Percentiles rank a stretch among this genome's conserved stretches.
Conservation (phyloP, 192 early-diverging fungal species). For the Coemansia sp. region DNA sequence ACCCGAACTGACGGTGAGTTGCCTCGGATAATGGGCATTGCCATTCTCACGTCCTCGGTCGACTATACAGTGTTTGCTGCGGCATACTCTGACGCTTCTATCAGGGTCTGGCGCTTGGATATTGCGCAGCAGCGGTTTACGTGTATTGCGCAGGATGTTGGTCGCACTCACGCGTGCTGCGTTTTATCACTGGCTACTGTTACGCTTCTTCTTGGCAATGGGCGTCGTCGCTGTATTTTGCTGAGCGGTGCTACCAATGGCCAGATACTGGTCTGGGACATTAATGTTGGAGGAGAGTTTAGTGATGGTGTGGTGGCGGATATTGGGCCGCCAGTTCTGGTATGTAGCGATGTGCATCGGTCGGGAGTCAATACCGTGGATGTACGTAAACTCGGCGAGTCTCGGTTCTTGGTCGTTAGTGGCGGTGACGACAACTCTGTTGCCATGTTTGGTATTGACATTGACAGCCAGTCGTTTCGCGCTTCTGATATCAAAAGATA, state of each 20-base stretch:
- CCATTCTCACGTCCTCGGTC: conserved; percentile 27
- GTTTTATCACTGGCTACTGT: conserved; percentile 22
- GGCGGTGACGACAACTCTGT: conserved; percentile 82
- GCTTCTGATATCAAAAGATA: conserved; percentile 19
- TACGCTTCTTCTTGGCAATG: background rate
- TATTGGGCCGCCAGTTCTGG: conserved; percentile 29
- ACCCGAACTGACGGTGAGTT: background rate
- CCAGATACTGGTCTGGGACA: conserved; percentile 26
- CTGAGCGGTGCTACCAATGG: conserved; percentile 41
- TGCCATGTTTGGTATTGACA: conserved; percentile 21
- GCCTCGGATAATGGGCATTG: conserved; percentile 75
- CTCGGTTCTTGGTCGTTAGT: conserved; percentile 54
- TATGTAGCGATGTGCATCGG: conserved; percentile 57
- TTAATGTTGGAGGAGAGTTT: background rate
- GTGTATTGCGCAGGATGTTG: conserved; percentile 17
- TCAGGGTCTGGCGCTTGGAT: conserved; percentile 49
- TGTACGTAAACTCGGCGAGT: conserved; percentile 14
- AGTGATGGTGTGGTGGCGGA: background rate
- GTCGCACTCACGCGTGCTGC: conserved; percentile 15
- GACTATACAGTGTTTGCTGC: conserved; percentile 64
- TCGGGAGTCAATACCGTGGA: conserved; percentile 79
- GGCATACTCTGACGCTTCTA: conserved; percentile 73
- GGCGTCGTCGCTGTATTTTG: background rate
- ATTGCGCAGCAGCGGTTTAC: background rate
- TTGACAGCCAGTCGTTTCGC: background rate